Percentiles rank a stretch among this genome's conserved stretches.
Conservation (phyloP, 257 asterid species). For the Orobanche coerulescens region DNA sequence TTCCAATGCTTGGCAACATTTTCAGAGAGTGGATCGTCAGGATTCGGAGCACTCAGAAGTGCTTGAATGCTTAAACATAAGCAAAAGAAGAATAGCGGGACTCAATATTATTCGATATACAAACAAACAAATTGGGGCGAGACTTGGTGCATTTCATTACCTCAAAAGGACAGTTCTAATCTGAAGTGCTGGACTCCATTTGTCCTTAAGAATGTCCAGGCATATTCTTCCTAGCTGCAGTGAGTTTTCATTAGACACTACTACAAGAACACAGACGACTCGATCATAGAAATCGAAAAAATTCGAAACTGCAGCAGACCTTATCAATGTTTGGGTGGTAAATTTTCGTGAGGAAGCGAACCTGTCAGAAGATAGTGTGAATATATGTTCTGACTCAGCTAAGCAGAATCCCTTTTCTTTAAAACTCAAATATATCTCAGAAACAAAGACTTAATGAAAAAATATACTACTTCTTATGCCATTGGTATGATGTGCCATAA, state of each 20-base stretch:
- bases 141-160: constrained; percentile 25
- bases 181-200: constrained; percentile 96
- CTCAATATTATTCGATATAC: background rate
- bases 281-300: background rate
- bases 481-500: background rate
- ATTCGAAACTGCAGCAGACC: constrained; percentile 32
- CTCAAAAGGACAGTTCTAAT: constrained; percentile 85
- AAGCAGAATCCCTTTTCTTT: background rate
- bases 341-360: constrained; percentile 85
- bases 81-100: background rate
- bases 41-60: constrained; percentile 96
- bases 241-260: constrained; percentile 2
- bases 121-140: background rate
- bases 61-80: constrained; percentile 80
- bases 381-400: background rate
- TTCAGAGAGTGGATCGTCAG: constrained; percentile 96
- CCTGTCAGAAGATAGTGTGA: constrained; percentile 34
- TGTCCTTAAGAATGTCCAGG: constrained; percentile 85
- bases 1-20: constrained; percentile 99
- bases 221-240: constrained; percentile 88
- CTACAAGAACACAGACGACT: background rate
- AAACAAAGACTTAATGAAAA: background rate
- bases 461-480: background rate
- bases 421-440: background rate
- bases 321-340: constrained; percentile 90